Percentiles rank a stretch among this genome's conserved stretches.
These are phyloP conservation scores for Suillus cothurnatus DNA, from an alignment of 768 basidiomycete species.

Conservation along the genomic window DNA sequence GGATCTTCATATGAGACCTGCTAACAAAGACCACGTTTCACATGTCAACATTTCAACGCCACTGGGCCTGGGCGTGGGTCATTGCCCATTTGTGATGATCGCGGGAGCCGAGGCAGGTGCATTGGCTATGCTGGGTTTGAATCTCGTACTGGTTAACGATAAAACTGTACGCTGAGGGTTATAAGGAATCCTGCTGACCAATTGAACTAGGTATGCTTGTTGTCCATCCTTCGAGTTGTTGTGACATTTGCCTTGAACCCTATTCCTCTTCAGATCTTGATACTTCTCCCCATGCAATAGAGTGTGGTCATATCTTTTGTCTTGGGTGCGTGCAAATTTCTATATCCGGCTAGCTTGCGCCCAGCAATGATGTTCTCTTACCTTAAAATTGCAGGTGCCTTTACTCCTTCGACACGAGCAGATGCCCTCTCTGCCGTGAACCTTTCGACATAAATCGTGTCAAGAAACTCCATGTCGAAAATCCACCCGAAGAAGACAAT, in stretches of 20 bases:
- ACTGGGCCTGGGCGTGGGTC: too few relatives aligned
- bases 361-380: not conserved
- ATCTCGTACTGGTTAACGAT: not conserved
- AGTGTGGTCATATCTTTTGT: slow-evolving; percentile 81
- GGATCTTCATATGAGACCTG: too few relatives aligned
- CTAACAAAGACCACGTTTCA: too few relatives aligned
- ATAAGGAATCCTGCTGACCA: not conserved
- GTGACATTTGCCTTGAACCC: slow-evolving; percentile 73
- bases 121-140: not conserved
- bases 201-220: slow-evolving; percentile 50
- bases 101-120: too few relatives aligned
- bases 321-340: slow-evolving; percentile 48
- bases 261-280: slow-evolving; percentile 51
- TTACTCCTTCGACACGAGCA: slow-evolving; percentile 46
- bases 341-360: slow-evolving; percentile 11
- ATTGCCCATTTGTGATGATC: too few relatives aligned
- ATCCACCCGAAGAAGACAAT: slow-evolving; percentile 35
- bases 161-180: not conserved
- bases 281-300: slow-evolving; percentile 66
- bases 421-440: slow-evolving; percentile 71
- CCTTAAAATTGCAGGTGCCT: slow-evolving; percentile 49
- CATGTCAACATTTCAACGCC: too few relatives aligned
- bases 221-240: slow-evolving; percentile 68
- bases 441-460: slow-evolving; percentile 52
- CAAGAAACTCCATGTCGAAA: slow-evolving; percentile 65